Conservation (phyloP, 2,329 filamentous ascomycete species). For the Curvularia sp. region DNA sequence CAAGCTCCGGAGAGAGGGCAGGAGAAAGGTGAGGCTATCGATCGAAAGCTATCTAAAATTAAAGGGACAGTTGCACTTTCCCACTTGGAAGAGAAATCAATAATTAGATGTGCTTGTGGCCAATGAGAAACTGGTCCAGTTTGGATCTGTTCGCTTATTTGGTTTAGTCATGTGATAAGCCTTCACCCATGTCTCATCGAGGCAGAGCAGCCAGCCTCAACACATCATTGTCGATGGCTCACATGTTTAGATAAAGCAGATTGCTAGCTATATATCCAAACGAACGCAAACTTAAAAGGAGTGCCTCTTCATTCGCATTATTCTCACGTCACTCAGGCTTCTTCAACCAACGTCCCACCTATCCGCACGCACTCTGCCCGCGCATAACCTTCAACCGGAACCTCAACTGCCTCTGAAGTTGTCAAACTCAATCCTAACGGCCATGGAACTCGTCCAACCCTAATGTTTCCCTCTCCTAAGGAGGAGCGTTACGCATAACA, state of each 20-base stretch:
- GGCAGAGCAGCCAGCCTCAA: neutral
- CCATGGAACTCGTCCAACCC: slow-evolving; percentile 4
- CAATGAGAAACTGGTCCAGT: slow-evolving; percentile 7
- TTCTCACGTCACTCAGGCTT: slow-evolving; percentile 1
- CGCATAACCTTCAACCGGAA: slow-evolving; percentile 1
- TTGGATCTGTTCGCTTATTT: slow-evolving; percentile 8
- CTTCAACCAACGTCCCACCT: neutral
- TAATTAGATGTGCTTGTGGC: slow-evolving; percentile 5
- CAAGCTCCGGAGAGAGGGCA: neutral
- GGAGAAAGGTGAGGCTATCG: slow-evolving; percentile 7
- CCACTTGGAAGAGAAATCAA: slow-evolving; percentile 5
- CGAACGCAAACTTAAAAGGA: slow-evolving; percentile 3
- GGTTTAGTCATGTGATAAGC: slow-evolving; percentile 7
- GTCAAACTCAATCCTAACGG: neutral
- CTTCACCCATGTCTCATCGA: neutral
- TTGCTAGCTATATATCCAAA: slow-evolving; percentile 5
- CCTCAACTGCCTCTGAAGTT: neutral
- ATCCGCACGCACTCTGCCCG: neutral
- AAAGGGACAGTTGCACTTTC: slow-evolving; percentile 4
- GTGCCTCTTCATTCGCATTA: slow-evolving; percentile 7
- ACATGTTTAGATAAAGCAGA: neutral
- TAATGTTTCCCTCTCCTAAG: neutral
- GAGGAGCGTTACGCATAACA: slow-evolving; percentile 5
- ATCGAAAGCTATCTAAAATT: slow-evolving; percentile 7
- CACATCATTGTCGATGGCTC: slow-evolving; percentile 8